A percentile compares a stretch with the other conserved stretches of the same genome.
Conservation (phyloP, 805 yeast species). For the Wickerhamomyces canadensis region DNA sequence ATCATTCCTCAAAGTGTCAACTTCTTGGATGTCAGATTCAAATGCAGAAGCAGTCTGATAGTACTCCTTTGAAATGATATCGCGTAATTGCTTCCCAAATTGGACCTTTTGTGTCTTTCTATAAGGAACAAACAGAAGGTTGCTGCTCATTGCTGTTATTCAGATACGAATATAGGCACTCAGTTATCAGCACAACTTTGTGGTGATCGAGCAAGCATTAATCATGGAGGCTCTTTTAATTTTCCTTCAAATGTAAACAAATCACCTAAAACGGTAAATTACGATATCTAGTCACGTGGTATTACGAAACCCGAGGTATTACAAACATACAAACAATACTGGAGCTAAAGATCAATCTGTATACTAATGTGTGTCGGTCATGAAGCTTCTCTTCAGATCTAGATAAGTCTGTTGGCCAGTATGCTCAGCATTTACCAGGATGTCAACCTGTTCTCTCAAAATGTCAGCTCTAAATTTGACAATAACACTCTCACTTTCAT, state of each 20-base stretch:
- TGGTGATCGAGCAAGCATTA: too few species aligned
- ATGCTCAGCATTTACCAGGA: constrained; percentile 18
- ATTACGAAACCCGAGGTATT: not conserved
- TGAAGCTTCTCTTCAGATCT: constrained; percentile 6
- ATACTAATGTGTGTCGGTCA: too few species aligned
- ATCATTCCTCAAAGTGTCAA: constrained; percentile 40
- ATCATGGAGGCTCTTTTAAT: not conserved
- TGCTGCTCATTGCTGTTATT: constrained; percentile 24
- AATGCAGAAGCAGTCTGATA: constrained; percentile 39
- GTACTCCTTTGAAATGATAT: constrained; percentile 42
- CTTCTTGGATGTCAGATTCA: constrained; percentile 34
- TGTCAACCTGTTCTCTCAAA: constrained; percentile 21
- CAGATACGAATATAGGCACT: too few species aligned
- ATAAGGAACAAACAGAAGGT: constrained; percentile 46
- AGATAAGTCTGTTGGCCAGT: constrained; percentile 18
- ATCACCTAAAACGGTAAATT: not conserved
- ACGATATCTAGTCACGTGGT: constrained; percentile 2
- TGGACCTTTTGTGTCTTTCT: constrained; percentile 40
- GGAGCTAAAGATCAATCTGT: too few species aligned
- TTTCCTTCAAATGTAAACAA: constrained; percentile 5
- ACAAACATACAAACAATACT: too few species aligned
- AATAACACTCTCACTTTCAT: constrained; percentile 10
- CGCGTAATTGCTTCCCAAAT: constrained; percentile 33
- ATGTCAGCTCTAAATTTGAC: constrained; percentile 8
- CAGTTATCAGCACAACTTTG: too few species aligned